Percentiles rank a stretch among this genome's conserved stretches.
These are phyloP conservation scores for Rhododendron williamsianum DNA, from an alignment of 148 eudicot species.

Conservation along the genomic window DNA sequence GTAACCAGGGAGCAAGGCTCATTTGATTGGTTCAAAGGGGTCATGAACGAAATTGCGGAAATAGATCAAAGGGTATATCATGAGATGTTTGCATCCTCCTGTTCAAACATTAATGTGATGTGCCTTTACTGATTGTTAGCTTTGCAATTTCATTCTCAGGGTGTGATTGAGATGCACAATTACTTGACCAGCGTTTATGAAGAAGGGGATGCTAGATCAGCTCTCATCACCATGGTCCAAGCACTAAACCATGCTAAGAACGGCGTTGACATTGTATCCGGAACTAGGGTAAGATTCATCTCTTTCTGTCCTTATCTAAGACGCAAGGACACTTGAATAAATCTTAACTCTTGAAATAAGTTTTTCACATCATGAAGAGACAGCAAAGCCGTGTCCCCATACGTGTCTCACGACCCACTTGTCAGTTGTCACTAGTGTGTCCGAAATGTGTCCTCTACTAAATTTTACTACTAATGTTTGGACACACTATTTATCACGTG, in stretches of 20 bases:
- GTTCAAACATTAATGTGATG: neutral
- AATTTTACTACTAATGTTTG: neutral
- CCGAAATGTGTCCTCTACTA: neutral
- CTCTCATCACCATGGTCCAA: conserved; percentile 94
- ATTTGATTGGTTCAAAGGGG: conserved; percentile 98
- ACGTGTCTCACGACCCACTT: neutral
- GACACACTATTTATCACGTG: neutral
- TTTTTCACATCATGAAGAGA: neutral
- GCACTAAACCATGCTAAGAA: conserved; percentile 98
- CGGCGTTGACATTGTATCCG: conserved; percentile 88
- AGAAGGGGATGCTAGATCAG: conserved; percentile 98
- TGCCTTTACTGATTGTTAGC: neutral
- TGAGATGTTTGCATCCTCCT: neutral
- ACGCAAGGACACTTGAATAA: neutral
- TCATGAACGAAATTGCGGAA: conserved; percentile 94
- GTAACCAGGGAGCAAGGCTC: conserved; percentile 95
- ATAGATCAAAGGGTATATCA: conserved; percentile 82
- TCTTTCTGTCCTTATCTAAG: neutral
- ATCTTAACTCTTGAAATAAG: too few relatives aligned
- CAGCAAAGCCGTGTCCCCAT: neutral
- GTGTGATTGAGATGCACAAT: conserved; percentile 97
- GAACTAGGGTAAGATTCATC: conserved; percentile 62
- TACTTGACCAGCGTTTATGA: conserved; percentile 93
- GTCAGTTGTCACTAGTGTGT: neutral
- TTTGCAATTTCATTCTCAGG: conserved; percentile 34